phyloP scores from a whole-genome alignment of 2,329 filamentous ascomycete genomes.

The Fusarium sp. region DNA sequence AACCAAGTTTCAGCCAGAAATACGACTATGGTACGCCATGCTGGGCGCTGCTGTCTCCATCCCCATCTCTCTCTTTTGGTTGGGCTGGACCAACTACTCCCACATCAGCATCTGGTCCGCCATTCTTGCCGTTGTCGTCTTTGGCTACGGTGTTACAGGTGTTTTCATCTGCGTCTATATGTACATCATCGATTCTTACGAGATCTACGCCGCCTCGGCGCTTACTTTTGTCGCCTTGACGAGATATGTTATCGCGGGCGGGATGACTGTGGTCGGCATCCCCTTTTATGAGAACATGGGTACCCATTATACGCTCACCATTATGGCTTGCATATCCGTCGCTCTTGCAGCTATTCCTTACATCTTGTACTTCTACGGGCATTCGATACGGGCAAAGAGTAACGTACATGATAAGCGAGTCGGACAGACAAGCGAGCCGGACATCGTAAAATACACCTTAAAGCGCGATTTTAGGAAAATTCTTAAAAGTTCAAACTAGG shows the following conservation, averaged over 20 bases:
- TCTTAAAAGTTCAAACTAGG: too few species aligned
- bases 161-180: slow-evolving; percentile 49
- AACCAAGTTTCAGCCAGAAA: slow-evolving; percentile 50
- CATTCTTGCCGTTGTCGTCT: slow-evolving; percentile 55
- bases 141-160: slow-evolving; percentile 56
- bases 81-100: slow-evolving; percentile 60
- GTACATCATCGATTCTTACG: slow-evolving; percentile 53
- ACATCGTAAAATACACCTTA: too few species aligned
- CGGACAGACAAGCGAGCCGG: too few species aligned
- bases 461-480: too few species aligned
- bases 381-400: slow-evolving; percentile 34
- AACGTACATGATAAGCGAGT: too few species aligned
- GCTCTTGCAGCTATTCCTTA: slow-evolving; percentile 48
- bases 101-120: slow-evolving; percentile 58
- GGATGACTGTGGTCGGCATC: slow-evolving; percentile 50
- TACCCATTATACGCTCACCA: slow-evolving; percentile 49
- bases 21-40: slow-evolving; percentile 57
- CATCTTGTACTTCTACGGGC: slow-evolving; percentile 42
- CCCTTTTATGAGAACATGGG: slow-evolving; percentile 51
- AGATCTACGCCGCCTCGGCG: slow-evolving; percentile 49
- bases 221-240: slow-evolving; percentile 48
- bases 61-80: slow-evolving; percentile 62
- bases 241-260: slow-evolving; percentile 48
- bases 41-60: slow-evolving; percentile 55
- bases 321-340: slow-evolving; percentile 47